Base-by-base conservation (phyloP, 805 yeast genomes). In the Saturnispora zaruensis region DNA sequence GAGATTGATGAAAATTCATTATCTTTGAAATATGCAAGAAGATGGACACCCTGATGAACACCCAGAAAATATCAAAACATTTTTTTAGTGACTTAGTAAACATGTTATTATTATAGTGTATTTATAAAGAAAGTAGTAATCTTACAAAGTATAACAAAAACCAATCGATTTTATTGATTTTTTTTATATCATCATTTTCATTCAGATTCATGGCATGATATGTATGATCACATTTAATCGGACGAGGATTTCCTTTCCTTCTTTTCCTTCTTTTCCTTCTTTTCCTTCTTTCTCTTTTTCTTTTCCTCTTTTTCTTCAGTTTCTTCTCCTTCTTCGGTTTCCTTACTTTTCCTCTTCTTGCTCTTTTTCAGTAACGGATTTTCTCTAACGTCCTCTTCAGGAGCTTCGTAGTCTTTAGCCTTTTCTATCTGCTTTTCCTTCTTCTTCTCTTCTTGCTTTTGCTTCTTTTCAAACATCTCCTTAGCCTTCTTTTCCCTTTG, bases 361-460 rank as follows among this genome's bases (percentile, higher is more conserved):
- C 59, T 58, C 49, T 62, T 59, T 52, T 60, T 62, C 26, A 67
- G 45, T n/a, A 67, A 49, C 9, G 66, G 67, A 52, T 68, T 68
- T 49, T 64, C 69, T 54, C 69, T 63, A 23, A 54, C 51, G 9
- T 63, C 68, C 68, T 91, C 98, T 60, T 79, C 82, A 13, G 98
- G 98, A 14, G 97, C 96, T 51, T 78, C 79, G 60, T 78, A 91
- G 55, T 83, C 93, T 70, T 85, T 79, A 18, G 77, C 77, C 62
- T 91, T 78, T 63, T 86, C 95, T 46, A 70, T 71, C 56, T 82
- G 82, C 64, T 78, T 83, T 51, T 72, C 76, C 51, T 73, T 79
- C 57, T 83, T 80, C 58, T 77, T 79, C 56, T 79, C 87, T 47
- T 76, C 82, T 64, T 90, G 95, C 59, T 85, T 79, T 49, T 81